phyloP scores from a whole-genome alignment of 176 grass and related monocot species.

The Rhynchospora pubera region DNA sequence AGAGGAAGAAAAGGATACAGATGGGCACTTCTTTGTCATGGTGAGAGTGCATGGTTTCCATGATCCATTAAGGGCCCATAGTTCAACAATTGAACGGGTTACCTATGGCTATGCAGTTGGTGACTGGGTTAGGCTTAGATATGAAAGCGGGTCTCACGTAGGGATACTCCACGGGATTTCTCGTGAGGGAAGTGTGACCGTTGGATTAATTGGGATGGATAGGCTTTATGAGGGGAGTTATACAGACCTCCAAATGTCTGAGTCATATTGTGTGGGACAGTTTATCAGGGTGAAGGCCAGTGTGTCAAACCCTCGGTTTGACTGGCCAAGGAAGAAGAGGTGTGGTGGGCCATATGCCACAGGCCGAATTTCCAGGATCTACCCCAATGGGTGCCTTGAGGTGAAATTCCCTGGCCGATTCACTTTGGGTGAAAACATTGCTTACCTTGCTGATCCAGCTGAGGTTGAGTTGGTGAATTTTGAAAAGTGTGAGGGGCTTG shows the following conservation, averaged over 20 bases:
- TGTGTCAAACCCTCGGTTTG: conserved; percentile 46
- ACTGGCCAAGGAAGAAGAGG: conserved; percentile 62
- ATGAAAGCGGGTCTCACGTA: conserved; percentile 54
- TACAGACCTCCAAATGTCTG: conserved; percentile 78
- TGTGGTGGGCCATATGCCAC: conserved; percentile 41
- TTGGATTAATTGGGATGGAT: conserved; percentile 80
- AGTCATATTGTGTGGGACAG: conserved; percentile 71
- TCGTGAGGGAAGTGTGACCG: conserved; percentile 42
- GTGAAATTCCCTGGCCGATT: conserved; percentile 81
- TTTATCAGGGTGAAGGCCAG: conserved; percentile 66
- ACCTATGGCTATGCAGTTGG: conserved; percentile 65
- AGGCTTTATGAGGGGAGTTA: conserved; percentile 64
- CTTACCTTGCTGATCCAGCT: conserved; percentile 65
- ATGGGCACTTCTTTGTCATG: conserved; percentile 43
- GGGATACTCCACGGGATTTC: conserved; percentile 84
- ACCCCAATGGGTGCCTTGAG: conserved; percentile 65
- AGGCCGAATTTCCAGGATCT: conserved; percentile 59
- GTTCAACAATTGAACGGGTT: conserved; percentile 54
- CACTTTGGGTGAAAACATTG: conserved; percentile 47
- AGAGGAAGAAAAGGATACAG: conserved; percentile 46
- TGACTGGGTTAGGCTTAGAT: conserved; percentile 73
- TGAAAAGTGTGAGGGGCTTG: conserved; percentile 66
- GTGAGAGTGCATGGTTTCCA: conserved; percentile 70
- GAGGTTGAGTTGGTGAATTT: conserved; percentile 83
- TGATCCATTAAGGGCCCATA: conserved; percentile 59